Evolutionary conservation across 768 basidiomycete genomes (phyloP), one percentile per base, ranked within the genome.

Genomic region (Cyclocybe cylindracea): DNA sequence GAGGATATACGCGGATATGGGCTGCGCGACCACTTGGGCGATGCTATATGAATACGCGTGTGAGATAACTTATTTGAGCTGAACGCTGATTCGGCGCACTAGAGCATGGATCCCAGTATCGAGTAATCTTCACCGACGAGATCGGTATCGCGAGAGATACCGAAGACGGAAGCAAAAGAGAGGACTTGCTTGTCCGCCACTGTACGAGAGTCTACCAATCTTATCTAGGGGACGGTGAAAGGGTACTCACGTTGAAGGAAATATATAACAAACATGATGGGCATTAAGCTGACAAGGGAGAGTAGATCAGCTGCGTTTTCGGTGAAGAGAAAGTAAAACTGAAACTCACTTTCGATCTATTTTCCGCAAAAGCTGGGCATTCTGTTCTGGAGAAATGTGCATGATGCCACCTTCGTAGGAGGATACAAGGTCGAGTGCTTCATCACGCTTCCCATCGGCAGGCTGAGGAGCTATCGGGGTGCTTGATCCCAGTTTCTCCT

Each of bases 101-200:
- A 67, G 14, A 70, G 52, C 11, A 67, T 62, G 6, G 70, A 70
- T 7, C 69, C 70, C 3, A 72, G 60, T 4, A 70, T 36, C 7
- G 70, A 72, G 47, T 72, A 72, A 38, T 72, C 64, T 29, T 65
- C 60, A 19, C 69, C 69, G 18, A 60, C 55, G 4, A 72, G 65
- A 14, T 64, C 52, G 1, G 69, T 55, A 34, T 70, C 66, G 11
- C 45, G 46, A 41, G 62, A 56, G 18, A 72, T 63, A 1, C 70
- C 69, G 44, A 70, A 72, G 19, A 72, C 69, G 8, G 70, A 72
- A 7, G 68, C 59, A 42, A 70, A 59, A 2, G 69, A 50, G 2
- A 72, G 62, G 7, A 66, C 64, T 48, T 69, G 67, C 45, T 72
- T 72, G 55, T 72, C 70, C 67, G 70, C 63, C 35, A 57, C 67